Base-by-base conservation (phyloP, 371 early-diverging fungal species). In the Actinomucor elegans region DNA sequence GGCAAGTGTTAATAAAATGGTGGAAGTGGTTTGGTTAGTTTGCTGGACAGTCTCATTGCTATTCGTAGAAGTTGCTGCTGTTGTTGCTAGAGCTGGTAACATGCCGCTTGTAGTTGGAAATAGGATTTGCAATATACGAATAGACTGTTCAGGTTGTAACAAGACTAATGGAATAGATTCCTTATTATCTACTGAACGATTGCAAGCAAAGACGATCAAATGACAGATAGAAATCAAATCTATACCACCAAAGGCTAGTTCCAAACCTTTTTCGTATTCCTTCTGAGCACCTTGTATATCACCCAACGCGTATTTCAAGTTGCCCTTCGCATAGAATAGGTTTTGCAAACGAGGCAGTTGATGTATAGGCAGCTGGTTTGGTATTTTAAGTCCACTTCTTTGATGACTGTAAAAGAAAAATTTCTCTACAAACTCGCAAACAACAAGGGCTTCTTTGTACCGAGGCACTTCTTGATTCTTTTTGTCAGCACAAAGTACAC, bases 281-380 rank as follows among this genome's bases (percentile, higher is more conserved):
- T 71, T 69, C 45, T 88, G 79, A 11, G 93, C 92, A 2, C 86
- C 88, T 9, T 63, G 66, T 4, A 86, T 65, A 47, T 93, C 87
- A 23, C 91, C 88, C 42, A 89, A 71, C 4, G 92, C 90, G 63
- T 85, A 86, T 40, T 83, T 75, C 17, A 94, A 71, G 50, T 93
- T 93, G 10, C 91, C 96, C 67, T 90, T 90, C 4, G 91, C 87
- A 66, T 91, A 92, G 55, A 91, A 85, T 35, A 95, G 61, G 61
- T 92, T 85, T 60, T 87, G 86, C 24, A 90, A 71, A 18, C 90
- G 76, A 26, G 83, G 81, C 9, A 84, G 66, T 48, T 90, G 88
- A 61, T 84, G 82, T 4, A 73, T 69, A 10, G 77, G 80, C 9
- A 85, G 59, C 26, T 67, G 61, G 35, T 50, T 55, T 4, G 75